phyloP scores from a whole-genome alignment of 2,329 filamentous ascomycete genomes.

The Penicillium sp. region DNA sequence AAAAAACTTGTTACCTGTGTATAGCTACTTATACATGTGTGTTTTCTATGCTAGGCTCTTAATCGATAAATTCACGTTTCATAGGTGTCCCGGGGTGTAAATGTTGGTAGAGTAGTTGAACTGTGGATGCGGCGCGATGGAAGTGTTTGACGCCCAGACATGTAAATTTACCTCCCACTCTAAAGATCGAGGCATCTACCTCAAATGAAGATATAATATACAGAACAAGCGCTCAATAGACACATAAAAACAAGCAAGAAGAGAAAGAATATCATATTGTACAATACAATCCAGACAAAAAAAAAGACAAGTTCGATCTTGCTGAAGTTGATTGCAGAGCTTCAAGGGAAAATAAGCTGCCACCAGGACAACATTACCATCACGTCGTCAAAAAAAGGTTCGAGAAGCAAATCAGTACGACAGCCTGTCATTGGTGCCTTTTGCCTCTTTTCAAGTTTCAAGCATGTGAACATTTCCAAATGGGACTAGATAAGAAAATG shows the following conservation, averaged over 20 bases:
- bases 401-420: not conserved
- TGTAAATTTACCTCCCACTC: too few relatives aligned
- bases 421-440: not conserved
- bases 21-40: not conserved
- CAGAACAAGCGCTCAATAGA: too few relatives aligned
- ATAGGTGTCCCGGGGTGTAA: too few relatives aligned
- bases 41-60: not conserved
- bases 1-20: not conserved
- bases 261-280: not conserved
- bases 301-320: not conserved
- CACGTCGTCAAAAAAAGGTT: slow-evolving; percentile 5
- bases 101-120: too few relatives aligned
- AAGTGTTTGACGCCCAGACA: too few relatives aligned
- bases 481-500: not conserved
- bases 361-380: slow-evolving; percentile 11
- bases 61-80: not conserved
- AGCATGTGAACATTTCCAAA: not conserved
- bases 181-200: too few relatives aligned
- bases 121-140: too few relatives aligned
- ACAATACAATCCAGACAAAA: not conserved
- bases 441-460: not conserved
- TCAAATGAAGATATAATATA: too few relatives aligned
- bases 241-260: not conserved
- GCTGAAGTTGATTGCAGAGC: not conserved
- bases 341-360: not conserved